Evolutionary conservation across 2,329 filamentous ascomycete species (phyloP).

Genomic region (Fusarium udum): DNA sequence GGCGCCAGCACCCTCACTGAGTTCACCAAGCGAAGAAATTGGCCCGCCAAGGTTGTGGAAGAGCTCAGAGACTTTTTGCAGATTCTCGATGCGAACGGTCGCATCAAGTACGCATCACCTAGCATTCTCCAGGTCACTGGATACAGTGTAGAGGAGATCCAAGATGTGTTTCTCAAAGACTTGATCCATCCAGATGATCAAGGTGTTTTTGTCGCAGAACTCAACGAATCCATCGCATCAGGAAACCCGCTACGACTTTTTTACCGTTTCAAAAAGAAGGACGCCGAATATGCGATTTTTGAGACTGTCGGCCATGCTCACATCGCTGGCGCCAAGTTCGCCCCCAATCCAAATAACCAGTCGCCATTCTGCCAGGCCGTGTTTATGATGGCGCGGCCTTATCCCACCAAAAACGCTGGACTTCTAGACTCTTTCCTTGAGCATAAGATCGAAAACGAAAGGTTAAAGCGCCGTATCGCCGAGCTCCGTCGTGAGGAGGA

Average conservation of each 20-base stretch:
- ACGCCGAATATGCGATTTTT: conserved; percentile 80
- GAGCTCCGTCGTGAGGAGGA: conserved; percentile 87
- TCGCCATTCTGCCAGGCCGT: conserved; percentile 84
- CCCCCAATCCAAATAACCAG: conserved; percentile 70
- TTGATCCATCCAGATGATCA: conserved; percentile 88
- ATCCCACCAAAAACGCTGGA: conserved; percentile 86
- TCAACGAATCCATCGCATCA: conserved; percentile 87
- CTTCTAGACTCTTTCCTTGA: conserved; percentile 93
- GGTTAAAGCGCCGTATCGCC: conserved; percentile 82
- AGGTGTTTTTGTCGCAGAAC: conserved; percentile 82
- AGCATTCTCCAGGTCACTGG: conserved; percentile 80
- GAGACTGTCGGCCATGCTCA: conserved; percentile 95
- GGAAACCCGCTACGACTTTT: conserved; percentile 85
- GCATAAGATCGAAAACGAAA: conserved; percentile 96
- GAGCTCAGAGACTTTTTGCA: conserved; percentile 90
- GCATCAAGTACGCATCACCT: conserved; percentile 86
- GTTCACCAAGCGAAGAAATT: conserved; percentile 73
- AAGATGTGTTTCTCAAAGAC: conserved; percentile 80
- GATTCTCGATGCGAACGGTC: conserved; percentile 85
- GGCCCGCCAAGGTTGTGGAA: conserved; percentile 89
- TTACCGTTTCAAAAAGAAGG: conserved; percentile 81
- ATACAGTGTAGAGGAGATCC: conserved; percentile 74
- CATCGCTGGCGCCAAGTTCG: conserved; percentile 74
- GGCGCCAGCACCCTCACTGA: conserved; percentile 61
- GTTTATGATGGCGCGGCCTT: conserved; percentile 91